Evolutionary conservation across 768 basidiomycete genomes (phyloP), one percentile per base, ranked within the genome.

Genomic region (Trametes cingulata): DNA sequence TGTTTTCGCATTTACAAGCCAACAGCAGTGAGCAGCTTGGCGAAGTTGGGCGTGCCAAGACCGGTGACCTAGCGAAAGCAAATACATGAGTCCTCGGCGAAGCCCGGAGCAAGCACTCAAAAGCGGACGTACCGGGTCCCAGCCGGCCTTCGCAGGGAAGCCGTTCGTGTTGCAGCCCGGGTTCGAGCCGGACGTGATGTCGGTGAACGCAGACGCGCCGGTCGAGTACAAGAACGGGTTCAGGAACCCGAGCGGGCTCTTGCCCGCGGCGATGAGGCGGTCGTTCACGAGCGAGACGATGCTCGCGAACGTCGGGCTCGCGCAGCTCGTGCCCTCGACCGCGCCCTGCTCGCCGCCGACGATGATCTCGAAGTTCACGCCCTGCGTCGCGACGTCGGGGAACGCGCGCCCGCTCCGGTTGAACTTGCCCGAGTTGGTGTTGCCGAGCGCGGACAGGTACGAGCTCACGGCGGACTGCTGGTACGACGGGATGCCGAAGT

Each of bases 331-430:
- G 46, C 89, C 89, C 2, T 73, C 79, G 47, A 84, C 77, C n/a
- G 2, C 67, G 65, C 14, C 55, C 62, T 13, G 71, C 19, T 10
- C 35, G 13, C 2, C 84, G 43, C 69, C 58, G 42, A 77, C 72
- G 67, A 76, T 76, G 42, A 88, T 76, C 15, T 74, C 71, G 75
- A 82, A 87, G 50, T 73, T 68, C 22, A 66, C 65, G 2, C 77
- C 77, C 67, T 85, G 85, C 0, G 88, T 84, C 0, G 87, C 74
- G 25, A 90, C 85, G 64, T 91, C 88, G 9, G 88, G 89, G 67
- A 76, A 77, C 3, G 73, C 87, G 81, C 81, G 60, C 4, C 65
- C 60, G 33, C 63, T 61, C 15, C 58, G 46, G 57, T 88, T 87
- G 71, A 77, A 90, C n/a, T 85, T 73, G 47, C 84, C 86, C 9